These are phyloP conservation scores for Moricandia moricandioides DNA, from an alignment of 345 rosid species.

Conservation along the genomic window DNA sequence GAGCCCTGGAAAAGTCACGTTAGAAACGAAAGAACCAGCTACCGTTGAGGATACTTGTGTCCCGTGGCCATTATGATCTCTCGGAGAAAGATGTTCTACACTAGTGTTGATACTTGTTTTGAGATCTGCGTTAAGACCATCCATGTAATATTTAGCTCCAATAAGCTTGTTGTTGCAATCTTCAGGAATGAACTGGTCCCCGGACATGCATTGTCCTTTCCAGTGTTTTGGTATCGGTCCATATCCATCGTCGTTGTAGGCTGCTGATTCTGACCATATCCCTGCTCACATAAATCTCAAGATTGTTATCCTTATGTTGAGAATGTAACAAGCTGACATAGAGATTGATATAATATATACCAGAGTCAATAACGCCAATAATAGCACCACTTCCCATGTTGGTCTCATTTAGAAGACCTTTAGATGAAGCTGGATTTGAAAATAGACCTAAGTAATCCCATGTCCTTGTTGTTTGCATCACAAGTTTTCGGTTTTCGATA, in stretches of 20 bases:
- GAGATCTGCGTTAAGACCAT: constrained; percentile 45
- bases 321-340: background rate
- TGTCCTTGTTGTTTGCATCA: constrained; percentile 44
- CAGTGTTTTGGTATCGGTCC: constrained; percentile 46
- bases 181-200: constrained; percentile 30
- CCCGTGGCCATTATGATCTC: constrained; percentile 57
- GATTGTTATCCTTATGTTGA: background rate
- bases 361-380: constrained; percentile 38
- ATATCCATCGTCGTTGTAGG: constrained; percentile 42
- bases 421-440: constrained; percentile 28
- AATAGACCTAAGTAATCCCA: constrained; percentile 46
- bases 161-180: constrained; percentile 51
- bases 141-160: constrained; percentile 48
- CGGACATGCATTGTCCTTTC: constrained; percentile 45
- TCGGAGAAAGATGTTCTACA: constrained; percentile 43
- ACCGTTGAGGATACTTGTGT: constrained; percentile 49
- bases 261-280: constrained; percentile 37
- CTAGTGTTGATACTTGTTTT: constrained; percentile 36
- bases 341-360: constrained; percentile 8
- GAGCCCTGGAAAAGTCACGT: constrained; percentile 41
- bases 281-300: background rate
- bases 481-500: constrained; percentile 33
- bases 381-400: constrained; percentile 37
- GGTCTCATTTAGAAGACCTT: constrained; percentile 22
- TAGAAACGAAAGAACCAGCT: constrained; percentile 47